A percentile compares a stretch with the other conserved stretches of the same genome.
Conservation (phyloP, 2,329 filamentous ascomycete genomes). For the Bertia moriformis region DNA sequence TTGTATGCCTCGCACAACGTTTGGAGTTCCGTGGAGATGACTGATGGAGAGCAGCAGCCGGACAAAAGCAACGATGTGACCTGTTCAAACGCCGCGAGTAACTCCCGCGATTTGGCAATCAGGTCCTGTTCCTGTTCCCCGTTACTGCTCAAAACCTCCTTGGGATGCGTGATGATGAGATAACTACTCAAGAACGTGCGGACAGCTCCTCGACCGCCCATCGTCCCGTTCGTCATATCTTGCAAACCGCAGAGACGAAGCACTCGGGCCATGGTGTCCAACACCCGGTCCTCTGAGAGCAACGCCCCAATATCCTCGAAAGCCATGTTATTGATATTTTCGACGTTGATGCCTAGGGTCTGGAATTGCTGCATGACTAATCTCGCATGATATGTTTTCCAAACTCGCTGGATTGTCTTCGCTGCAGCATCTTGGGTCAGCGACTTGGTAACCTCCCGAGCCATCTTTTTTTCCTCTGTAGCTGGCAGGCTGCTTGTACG, state of each 20-base stretch:
- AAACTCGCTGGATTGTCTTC: conserved; percentile 39
- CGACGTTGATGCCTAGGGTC: conserved; percentile 33
- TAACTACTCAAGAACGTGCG: conserved; percentile 50
- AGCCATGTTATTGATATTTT: conserved; percentile 29
- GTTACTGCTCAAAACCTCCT: conserved; percentile 42
- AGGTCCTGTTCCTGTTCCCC: conserved; percentile 48
- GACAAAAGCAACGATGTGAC: conserved; percentile 30
- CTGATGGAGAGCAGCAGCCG: conserved; percentile 17
- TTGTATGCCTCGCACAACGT: conserved; percentile 37
- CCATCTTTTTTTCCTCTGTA: conserved; percentile 23
- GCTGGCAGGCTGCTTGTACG: conserved; percentile 33
- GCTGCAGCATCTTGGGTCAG: conserved; percentile 36
- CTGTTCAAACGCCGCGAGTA: conserved; percentile 39
- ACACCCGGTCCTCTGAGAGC: conserved; percentile 35
- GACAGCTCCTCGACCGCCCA: conserved; percentile 32
- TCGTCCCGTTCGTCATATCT: conserved; percentile 28
- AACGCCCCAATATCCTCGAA: conserved; percentile 45
- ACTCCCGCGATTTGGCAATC: conserved; percentile 41
- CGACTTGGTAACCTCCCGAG: conserved; percentile 14
- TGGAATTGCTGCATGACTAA: conserved; percentile 32
- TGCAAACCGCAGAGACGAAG: conserved; percentile 39
- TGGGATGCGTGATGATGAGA: conserved; percentile 44
- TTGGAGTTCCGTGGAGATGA: conserved; percentile 28
- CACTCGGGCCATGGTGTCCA: conserved; percentile 34
- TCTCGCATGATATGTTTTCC: conserved; percentile 33